Percentiles rank a stretch among this genome's conserved stretches.
Evolutionary conservation across 2,329 filamentous ascomycete species (phyloP).

Genomic region (Cercospora zeina): DNA sequence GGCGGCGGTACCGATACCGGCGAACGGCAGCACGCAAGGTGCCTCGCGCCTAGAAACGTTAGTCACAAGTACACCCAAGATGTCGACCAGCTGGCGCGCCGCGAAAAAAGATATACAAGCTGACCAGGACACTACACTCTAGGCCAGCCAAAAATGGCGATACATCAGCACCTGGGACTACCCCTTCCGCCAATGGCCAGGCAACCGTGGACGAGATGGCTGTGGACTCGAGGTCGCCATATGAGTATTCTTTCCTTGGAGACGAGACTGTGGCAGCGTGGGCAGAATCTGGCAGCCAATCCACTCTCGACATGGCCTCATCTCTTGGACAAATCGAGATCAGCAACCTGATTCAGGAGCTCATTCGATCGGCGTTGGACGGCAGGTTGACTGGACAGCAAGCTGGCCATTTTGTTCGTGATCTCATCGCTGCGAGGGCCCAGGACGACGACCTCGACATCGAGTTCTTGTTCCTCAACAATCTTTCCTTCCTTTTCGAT

Average conservation of each 20-base stretch:
- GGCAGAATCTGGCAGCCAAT: conserved; percentile 65
- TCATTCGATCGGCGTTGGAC: conserved; percentile 73
- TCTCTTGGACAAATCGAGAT: conserved; percentile 68
- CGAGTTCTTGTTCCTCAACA: conserved; percentile 74
- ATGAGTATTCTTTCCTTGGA: conserved; percentile 75
- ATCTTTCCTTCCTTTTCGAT: conserved; percentile 75
- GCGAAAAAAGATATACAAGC: conserved; percentile 21
- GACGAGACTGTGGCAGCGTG: conserved; percentile 68
- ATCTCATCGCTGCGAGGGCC: conserved; percentile 65
- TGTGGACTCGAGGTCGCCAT: conserved; percentile 43
- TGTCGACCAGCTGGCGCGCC: conserved; percentile 18
- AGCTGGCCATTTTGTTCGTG: conserved; percentile 70
- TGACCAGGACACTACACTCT: conserved; percentile 21
- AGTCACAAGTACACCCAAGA: conserved; percentile 22
- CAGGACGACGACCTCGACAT: conserved; percentile 48
- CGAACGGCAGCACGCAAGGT: conserved; percentile 14
- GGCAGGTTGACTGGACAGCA: conserved; percentile 65
- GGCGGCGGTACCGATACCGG: conserved; percentile 19
- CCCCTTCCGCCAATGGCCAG: conserved; percentile 20
- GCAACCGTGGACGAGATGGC: conserved; percentile 13
- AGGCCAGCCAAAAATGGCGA: conserved; percentile 23
- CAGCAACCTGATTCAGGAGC: conserved; percentile 77
- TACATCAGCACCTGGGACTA: conserved; percentile 21
- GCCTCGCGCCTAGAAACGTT: conserved; percentile 21
- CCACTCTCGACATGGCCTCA: conserved; percentile 65